These are phyloP conservation scores for Trichoderma citrinoviride DNA, from an alignment of 2,329 filamentous ascomycete species.

Conservation along the genomic window DNA sequence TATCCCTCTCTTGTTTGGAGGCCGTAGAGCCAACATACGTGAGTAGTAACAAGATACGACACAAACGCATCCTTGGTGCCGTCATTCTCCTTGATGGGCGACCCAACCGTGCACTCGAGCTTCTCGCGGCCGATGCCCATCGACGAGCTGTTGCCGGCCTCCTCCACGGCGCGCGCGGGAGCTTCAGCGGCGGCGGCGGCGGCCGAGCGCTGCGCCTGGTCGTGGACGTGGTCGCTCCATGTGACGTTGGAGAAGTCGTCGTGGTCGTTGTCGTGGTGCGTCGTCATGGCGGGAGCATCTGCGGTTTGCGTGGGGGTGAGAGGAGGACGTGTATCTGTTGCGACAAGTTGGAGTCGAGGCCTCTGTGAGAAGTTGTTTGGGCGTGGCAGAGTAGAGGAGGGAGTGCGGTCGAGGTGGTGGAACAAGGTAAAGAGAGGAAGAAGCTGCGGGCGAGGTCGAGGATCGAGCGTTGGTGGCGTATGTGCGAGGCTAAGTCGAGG, in stretches of 20 bases:
- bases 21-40: constrained; percentile 53
- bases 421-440: not conserved
- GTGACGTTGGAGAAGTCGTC: constrained; percentile 80
- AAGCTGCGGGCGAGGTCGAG: not conserved
- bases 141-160: constrained; percentile 48
- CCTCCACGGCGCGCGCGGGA: constrained; percentile 39
- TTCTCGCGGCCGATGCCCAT: constrained; percentile 66
- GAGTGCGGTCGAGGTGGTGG: not conserved
- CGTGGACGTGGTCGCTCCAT: constrained; percentile 63
- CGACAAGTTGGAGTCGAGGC: not conserved
- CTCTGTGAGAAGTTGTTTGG: not conserved
- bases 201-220: constrained; percentile 34
- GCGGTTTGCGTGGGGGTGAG: not conserved
- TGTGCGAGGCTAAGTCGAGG: constrained; percentile 11
- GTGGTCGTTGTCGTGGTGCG: constrained; percentile 44
- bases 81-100: constrained; percentile 91
- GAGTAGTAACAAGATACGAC: constrained; percentile 89
- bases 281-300: constrained; percentile 23
- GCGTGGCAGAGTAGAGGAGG: not conserved
- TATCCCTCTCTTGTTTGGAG: not conserved
- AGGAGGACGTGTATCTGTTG: not conserved
- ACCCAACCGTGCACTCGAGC: constrained; percentile 78
- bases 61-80: constrained; percentile 96
- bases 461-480: not conserved
- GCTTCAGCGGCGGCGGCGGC: constrained; percentile 29